A percentile compares a stretch with the other conserved stretches of the same genome.
Conservation (phyloP, 768 basidiomycete genomes). For the Russula sp. region DNA sequence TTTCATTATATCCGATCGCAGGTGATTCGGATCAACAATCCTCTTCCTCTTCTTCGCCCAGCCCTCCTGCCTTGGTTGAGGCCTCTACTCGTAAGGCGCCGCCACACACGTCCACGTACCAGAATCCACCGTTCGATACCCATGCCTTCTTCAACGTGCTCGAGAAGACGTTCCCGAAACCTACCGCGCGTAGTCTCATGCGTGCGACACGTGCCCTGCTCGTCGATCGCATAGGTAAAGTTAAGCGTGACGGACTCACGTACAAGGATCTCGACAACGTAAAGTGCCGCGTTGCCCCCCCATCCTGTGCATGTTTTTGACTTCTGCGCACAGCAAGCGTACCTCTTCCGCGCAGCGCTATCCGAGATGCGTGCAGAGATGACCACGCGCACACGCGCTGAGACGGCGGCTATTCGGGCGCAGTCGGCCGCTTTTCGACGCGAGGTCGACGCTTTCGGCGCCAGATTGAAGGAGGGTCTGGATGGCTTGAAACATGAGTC, state of each 20-base stretch:
- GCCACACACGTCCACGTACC: conserved; percentile 37
- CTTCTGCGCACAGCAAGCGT: conserved; percentile 66
- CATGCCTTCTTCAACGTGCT: conserved; percentile 68
- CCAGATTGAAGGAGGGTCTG: conserved; percentile 92
- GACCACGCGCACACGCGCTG: conserved; percentile 75
- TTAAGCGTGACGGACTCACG: conserved; percentile 65
- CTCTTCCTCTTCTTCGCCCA: neutral
- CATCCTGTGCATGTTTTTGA: neutral
- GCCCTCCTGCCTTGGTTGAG: conserved; percentile 12
- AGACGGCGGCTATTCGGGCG: conserved; percentile 75
- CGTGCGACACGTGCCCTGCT: conserved; percentile 75
- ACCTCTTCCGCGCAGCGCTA: conserved; percentile 88
- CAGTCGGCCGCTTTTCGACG: conserved; percentile 70
- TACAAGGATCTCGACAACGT: conserved; percentile 81
- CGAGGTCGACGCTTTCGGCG: conserved; percentile 79
- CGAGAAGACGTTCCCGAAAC: conserved; percentile 67
- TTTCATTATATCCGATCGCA: conserved; percentile 3
- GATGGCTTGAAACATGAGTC: conserved; percentile 89
- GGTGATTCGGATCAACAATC: conserved; percentile 4
- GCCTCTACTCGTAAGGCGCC: neutral
- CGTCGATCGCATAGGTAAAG: conserved; percentile 66
- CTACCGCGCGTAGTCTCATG: conserved; percentile 75
- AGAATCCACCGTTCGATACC: conserved; percentile 76
- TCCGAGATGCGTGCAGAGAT: conserved; percentile 87
- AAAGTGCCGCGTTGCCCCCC: conserved; percentile 29